Conservation (phyloP, 176 grass and related monocot species). For the Carex kokanica region DNA sequence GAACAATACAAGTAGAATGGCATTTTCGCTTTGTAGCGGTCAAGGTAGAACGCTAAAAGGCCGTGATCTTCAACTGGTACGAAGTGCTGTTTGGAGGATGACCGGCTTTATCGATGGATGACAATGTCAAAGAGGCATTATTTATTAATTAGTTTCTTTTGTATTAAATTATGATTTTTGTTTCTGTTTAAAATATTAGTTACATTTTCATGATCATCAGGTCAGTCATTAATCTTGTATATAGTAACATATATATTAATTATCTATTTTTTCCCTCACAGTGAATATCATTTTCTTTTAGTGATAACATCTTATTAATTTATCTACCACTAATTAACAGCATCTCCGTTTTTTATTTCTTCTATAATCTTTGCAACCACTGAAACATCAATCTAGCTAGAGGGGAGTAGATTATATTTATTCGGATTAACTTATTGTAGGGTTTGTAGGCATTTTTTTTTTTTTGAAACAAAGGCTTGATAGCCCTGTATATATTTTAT, state of each 20-base stretch:
- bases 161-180: background rate
- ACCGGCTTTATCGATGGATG: constrained; percentile 69
- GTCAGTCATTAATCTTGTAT: background rate
- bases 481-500: no score
- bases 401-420: no score
- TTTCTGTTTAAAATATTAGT: background rate
- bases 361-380: no score
- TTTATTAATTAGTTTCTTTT: background rate
- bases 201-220: background rate
- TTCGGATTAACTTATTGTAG: no score
- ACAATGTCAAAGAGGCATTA: background rate
- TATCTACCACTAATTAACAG: background rate
- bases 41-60: constrained; percentile 39
- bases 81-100: constrained; percentile 55
- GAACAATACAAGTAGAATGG: background rate
- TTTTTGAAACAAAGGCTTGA: no score
- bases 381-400: no score
- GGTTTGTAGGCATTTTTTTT: background rate
- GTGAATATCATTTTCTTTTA: background rate
- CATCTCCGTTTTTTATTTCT: background rate
- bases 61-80: constrained; percentile 45
- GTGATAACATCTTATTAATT: background rate
- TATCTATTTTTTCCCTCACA: background rate
- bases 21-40: constrained; percentile 45
- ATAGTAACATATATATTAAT: background rate